Percentiles rank a stretch among this genome's conserved stretches.
These are phyloP conservation scores for Fusarium virguliforme DNA, from an alignment of 2,329 filamentous ascomycete genomes.

Conservation along the genomic window DNA sequence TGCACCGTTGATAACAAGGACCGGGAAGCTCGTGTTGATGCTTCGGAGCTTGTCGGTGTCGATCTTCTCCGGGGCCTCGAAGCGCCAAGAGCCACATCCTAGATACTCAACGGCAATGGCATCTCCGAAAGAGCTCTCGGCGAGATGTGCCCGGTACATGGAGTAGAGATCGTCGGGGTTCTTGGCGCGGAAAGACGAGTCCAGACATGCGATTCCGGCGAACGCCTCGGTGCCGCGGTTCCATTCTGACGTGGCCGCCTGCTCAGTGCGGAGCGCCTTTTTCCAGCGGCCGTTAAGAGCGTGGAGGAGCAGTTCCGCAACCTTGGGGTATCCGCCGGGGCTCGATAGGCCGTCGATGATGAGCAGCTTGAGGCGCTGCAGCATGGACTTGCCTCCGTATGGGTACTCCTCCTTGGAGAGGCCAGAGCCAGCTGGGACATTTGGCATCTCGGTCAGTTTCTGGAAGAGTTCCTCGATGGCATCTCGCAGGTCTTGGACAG, in stretches of 20 bases:
- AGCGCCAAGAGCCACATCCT: slow-evolving; percentile 34
- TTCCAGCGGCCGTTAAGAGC: slow-evolving; percentile 28
- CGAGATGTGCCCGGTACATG: slow-evolving; percentile 23
- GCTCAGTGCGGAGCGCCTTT: slow-evolving; percentile 23
- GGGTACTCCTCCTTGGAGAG: slow-evolving; percentile 6
- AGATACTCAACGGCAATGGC: slow-evolving; percentile 19
- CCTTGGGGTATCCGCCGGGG: slow-evolving; percentile 18
- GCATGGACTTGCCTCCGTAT: slow-evolving; percentile 27
- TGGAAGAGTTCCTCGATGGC: slow-evolving; percentile 21
- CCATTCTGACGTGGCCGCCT: slow-evolving; percentile 31
- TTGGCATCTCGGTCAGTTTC: slow-evolving; percentile 17
- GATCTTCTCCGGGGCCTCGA: slow-evolving; percentile 34
- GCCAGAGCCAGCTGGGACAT: background rate
- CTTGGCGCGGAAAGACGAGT: slow-evolving; percentile 32
- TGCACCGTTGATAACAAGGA: slow-evolving; percentile 41
- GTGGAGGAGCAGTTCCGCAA: slow-evolving; percentile 16
- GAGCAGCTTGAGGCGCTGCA: slow-evolving; percentile 27
- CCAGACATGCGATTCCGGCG: slow-evolving; percentile 36
- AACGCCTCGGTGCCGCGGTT: slow-evolving; percentile 30
- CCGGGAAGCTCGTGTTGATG: slow-evolving; percentile 41
- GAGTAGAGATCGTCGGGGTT: slow-evolving; percentile 33
- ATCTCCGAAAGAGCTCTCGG: slow-evolving; percentile 39
- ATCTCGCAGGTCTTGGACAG: slow-evolving; percentile 25
- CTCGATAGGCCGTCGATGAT: slow-evolving; percentile 29
- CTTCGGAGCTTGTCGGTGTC: slow-evolving; percentile 34